These are phyloP conservation scores for Sarocladium strictum DNA, from an alignment of 2,329 filamentous ascomycete genomes.

Conservation along the genomic window DNA sequence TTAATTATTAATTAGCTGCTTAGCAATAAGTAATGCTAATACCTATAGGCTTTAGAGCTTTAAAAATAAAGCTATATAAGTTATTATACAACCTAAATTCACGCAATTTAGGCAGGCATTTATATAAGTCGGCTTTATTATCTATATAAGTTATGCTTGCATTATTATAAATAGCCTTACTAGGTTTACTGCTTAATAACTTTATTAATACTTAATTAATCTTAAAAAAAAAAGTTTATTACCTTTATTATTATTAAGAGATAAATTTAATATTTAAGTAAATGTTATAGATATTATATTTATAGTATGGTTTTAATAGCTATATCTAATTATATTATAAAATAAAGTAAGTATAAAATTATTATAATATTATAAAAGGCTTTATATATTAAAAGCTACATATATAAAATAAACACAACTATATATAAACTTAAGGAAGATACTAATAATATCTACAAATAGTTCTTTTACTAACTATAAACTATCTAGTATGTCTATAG, in stretches of 20 bases:
- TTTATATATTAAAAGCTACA: not conserved
- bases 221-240: not conserved
- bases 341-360: not conserved
- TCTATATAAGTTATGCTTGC: not conserved
- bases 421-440: too few relatives aligned
- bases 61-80: not conserved
- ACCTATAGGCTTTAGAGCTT: not conserved
- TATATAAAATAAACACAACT: not conserved
- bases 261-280: not conserved
- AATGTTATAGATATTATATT: not conserved
- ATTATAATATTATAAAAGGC: not conserved
- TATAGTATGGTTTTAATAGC: not conserved
- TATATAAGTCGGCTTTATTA: not conserved
- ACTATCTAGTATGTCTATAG: not conserved
- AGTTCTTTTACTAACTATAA: not conserved
- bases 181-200: not conserved
- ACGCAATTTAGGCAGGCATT: not conserved
- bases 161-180: not conserved
- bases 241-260: not conserved
- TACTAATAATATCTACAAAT: not conserved
- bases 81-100: not conserved
- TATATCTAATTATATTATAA: not conserved
- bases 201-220: not conserved
- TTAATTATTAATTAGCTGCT: not conserved
- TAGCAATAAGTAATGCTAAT: not conserved